phyloP scores from a whole-genome alignment of 805 yeast genomes.

The Suhomyces pyralidae region DNA sequence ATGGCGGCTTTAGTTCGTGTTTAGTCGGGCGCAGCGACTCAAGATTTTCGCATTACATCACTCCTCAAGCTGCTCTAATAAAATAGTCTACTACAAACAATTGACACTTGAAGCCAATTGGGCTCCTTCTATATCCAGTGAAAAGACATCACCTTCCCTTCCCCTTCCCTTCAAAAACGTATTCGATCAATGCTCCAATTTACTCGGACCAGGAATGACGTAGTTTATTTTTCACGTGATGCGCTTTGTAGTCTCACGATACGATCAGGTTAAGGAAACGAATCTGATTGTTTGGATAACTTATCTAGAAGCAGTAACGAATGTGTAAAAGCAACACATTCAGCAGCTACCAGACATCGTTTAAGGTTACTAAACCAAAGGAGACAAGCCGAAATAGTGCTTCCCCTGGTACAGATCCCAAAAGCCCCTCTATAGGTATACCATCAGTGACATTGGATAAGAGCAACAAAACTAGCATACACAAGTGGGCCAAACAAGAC shows the following conservation, averaged over 20 bases:
- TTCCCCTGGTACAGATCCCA: background rate
- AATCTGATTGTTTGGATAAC: background rate
- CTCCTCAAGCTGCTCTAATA: too few species aligned
- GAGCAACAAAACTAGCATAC: background rate
- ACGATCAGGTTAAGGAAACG: background rate
- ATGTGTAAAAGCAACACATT: background rate
- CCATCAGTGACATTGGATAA: background rate
- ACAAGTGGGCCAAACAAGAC: constrained; percentile 4
- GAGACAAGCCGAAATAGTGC: background rate
- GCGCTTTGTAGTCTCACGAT: background rate
- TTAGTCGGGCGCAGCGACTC: too few species aligned
- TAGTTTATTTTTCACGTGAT: background rate
- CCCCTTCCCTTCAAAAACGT: too few species aligned
- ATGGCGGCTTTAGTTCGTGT: too few species aligned
- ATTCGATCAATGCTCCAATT: too few species aligned
- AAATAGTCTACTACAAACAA: too few species aligned
- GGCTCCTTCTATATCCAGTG: background rate
- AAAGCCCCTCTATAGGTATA: background rate
- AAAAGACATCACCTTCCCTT: too few species aligned
- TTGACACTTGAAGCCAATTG: background rate
- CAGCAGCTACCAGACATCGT: background rate
- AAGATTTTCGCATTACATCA: too few species aligned
- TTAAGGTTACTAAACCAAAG: background rate
- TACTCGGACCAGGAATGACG: background rate
- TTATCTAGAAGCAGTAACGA: background rate